Conservation (phyloP, 345 rosid genomes). For the Streptanthus diversifolius region DNA sequence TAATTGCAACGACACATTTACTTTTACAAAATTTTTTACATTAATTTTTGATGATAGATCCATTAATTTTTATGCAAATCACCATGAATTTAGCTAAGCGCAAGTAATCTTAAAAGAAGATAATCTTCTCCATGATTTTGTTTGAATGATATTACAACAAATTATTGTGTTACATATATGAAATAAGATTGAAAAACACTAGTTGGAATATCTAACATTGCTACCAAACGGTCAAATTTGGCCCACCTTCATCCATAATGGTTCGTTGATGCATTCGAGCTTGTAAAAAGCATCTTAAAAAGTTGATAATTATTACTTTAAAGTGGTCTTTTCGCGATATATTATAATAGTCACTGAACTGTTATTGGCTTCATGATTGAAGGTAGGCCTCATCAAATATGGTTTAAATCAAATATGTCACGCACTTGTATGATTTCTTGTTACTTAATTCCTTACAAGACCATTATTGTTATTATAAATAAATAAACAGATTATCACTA, state of each 20-base stretch:
- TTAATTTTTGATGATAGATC: background rate
- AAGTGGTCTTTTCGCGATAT: constrained; percentile 17
- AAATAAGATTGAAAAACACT: constrained; percentile 14
- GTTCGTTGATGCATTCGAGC: constrained; percentile 19
- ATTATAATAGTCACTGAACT: constrained; percentile 8
- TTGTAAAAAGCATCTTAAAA: constrained; percentile 24
- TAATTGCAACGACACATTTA: background rate
- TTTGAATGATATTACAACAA: background rate
- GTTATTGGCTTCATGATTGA: constrained; percentile 31
- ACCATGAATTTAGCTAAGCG: background rate
- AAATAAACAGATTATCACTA: background rate
- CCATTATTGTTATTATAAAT: background rate
- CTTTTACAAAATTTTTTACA: background rate
- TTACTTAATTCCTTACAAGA: background rate
- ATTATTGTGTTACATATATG: constrained; percentile 16
- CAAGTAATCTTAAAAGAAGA: background rate
- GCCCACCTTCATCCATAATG: constrained; percentile 28
- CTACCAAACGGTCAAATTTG: constrained; percentile 38
- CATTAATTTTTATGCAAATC: background rate
- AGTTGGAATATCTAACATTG: constrained; percentile 15
- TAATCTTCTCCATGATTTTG: background rate
- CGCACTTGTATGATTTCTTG: constrained; percentile 14
- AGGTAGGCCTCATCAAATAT: constrained; percentile 14
- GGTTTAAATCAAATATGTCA: constrained; percentile 9
- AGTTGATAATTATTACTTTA: constrained; percentile 35